Percentiles rank a stretch among this genome's conserved stretches.
Evolutionary conservation across 164 flowering plant species (phyloP).

Genomic region (Akebia trifoliata): DNA sequence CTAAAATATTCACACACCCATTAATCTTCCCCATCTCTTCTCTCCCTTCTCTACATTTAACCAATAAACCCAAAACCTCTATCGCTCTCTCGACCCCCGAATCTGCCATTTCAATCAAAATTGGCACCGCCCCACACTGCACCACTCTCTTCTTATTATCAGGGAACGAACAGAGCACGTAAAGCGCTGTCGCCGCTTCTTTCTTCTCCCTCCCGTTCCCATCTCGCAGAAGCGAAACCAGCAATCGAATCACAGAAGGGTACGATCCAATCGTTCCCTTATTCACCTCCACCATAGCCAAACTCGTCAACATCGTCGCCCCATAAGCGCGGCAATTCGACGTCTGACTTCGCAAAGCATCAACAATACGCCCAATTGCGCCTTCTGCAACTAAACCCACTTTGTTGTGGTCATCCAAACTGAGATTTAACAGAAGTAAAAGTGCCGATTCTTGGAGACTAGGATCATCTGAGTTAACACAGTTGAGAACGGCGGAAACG

Average conservation of each 20-base stretch:
- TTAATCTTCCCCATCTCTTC: slow-evolving; percentile 53
- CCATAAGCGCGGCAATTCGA: slow-evolving; percentile 68
- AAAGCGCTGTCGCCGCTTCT: slow-evolving; percentile 93
- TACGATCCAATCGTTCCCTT: slow-evolving; percentile 85
- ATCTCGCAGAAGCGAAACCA: slow-evolving; percentile 48
- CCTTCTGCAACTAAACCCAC: slow-evolving; percentile 98
- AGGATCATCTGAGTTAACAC: slow-evolving; percentile 39
- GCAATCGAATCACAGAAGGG: slow-evolving; percentile 55
- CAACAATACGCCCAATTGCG: slow-evolving; percentile 52
- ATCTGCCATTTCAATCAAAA: slow-evolving; percentile 43
- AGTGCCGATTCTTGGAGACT: slow-evolving; percentile 55
- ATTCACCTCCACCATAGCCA: slow-evolving; percentile 93
- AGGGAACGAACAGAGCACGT: slow-evolving; percentile 65
- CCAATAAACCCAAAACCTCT: slow-evolving; percentile 70
- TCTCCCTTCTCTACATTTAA: slow-evolving; percentile 72
- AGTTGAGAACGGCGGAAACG: slow-evolving; percentile 58
- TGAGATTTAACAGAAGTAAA: slow-evolving; percentile 57
- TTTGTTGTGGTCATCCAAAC: slow-evolving; percentile 82
- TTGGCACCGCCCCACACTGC: slow-evolving; percentile 59
- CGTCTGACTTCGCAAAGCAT: slow-evolving; percentile 37
- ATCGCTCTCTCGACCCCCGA: slow-evolving; percentile 77
- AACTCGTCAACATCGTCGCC: slow-evolving; percentile 79
- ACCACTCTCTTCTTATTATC: slow-evolving; percentile 69
- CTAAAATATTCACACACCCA: slow-evolving; percentile 59
- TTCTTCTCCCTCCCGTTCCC: slow-evolving; percentile 70